phyloP scores from a whole-genome alignment of 306 rosid genomes.

The Trifolium pratense region DNA sequence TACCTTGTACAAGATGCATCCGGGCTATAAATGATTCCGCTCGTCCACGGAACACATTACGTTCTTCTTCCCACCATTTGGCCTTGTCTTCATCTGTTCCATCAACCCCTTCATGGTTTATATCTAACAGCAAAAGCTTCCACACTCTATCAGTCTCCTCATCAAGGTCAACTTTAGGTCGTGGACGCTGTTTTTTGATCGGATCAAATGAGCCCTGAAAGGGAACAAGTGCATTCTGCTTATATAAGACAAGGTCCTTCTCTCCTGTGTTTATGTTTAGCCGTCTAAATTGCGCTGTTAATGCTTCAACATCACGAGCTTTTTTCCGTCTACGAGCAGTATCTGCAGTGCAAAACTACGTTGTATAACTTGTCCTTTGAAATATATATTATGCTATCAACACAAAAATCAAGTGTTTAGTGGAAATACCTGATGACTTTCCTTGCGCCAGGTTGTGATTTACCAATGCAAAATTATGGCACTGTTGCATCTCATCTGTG shows the following conservation, averaged over 20 bases:
- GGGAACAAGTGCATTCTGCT: constrained; percentile 63
- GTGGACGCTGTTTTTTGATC: constrained; percentile 67
- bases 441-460: constrained; percentile 42
- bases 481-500: constrained; percentile 44
- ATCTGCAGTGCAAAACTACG: constrained; percentile 51
- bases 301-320: constrained; percentile 49
- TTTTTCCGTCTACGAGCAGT: constrained; percentile 35
- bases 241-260: constrained; percentile 45
- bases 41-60: constrained; percentile 84
- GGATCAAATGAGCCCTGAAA: constrained; percentile 61
- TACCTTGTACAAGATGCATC: constrained; percentile 99
- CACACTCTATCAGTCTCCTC: constrained; percentile 93
- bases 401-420: constrained; percentile 20
- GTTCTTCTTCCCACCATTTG: constrained; percentile 98
- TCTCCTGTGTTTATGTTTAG: constrained; percentile 64
- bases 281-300: constrained; percentile 58
- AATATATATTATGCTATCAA: constrained; percentile 27
- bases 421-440: constrained; percentile 59
- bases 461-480: constrained; percentile 40
- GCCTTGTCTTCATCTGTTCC: constrained; percentile 85
- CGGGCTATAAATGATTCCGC: constrained; percentile 95
- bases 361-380: constrained; percentile 22
- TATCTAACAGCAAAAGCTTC: constrained; percentile 87
- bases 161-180: constrained; percentile 94
- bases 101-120: constrained; percentile 86